phyloP scores from a whole-genome alignment of 352 stramenopile species.

The Pythium sukuiense region DNA sequence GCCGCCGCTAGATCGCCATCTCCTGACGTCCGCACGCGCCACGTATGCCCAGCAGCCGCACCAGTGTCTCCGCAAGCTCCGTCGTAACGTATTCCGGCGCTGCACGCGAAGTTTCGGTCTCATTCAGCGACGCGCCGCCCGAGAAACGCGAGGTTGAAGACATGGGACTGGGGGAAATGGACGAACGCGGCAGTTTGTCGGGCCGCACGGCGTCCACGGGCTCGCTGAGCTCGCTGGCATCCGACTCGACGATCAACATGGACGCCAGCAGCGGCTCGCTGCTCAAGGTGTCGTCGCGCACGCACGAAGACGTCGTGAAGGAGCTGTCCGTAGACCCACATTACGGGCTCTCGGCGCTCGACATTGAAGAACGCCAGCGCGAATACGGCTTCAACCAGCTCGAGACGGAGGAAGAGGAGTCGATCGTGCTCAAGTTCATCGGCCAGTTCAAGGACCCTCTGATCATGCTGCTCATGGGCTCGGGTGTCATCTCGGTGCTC shows the following conservation, averaged over 20 bases:
- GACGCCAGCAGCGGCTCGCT: constrained; percentile 5
- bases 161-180: background rate
- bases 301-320: constrained; percentile 58
- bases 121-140: background rate
- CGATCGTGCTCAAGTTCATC: constrained; percentile 90
- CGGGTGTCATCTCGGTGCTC: constrained; percentile 86
- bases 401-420: constrained; percentile 72
- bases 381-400: constrained; percentile 75
- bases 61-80: background rate
- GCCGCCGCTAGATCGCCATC: background rate
- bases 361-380: constrained; percentile 59
- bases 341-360: constrained; percentile 56
- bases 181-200: constrained; percentile 16
- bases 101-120: background rate
- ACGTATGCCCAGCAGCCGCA: background rate
- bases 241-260: constrained; percentile 16
- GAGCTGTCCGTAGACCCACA: constrained; percentile 68
- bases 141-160: background rate
- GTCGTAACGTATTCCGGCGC: constrained; percentile 5
- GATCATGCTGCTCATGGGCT: constrained; percentile 95
- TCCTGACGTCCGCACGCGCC: background rate
- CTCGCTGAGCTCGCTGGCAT: constrained; percentile 27
- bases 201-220: constrained; percentile 19
- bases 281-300: constrained; percentile 33
- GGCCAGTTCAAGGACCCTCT: constrained; percentile 97